Base-by-base conservation (phyloP, 2,329 filamentous ascomycete species). In the Teratosphaeria nubilosa region DNA sequence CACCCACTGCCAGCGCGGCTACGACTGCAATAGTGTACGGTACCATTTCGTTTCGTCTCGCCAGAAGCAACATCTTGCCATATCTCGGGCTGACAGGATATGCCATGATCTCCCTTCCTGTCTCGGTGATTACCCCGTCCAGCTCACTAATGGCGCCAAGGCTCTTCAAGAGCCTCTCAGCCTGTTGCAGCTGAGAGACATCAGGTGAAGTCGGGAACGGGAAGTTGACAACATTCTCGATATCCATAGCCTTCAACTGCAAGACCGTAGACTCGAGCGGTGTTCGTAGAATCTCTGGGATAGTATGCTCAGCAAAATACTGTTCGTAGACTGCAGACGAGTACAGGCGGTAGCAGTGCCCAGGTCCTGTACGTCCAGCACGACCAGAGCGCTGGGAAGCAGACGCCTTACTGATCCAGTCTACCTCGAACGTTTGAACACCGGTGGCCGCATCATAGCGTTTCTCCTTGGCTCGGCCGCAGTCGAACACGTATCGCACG, bases 381-480 rank as follows among this genome's bases (percentile, higher is more conserved):
- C 94, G 90, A 75, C 94, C 94, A 59, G 90, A 85, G 71, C 94
- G 83, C 74, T 99, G 94, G 64, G 86, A 88, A 7, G 94, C 92
- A 71, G 90, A 95, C 30, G 94, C 94, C 76, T 99, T 97, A 76
- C 91, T 96, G 70, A 97, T 95, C 90, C 92, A 99, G 48, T 88
- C 87, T 56, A 99, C 84, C 66, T 96, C 88, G 70, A 96, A 99
- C 69, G 88, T 96, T 71, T 99, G 94, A 0, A 99, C 92, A 3
- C 92, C 92, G 9, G 88, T 96, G 11, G 83, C 77, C n/a, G 84
- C 81, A 70, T 97, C 89, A 68, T 94, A 97, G 59, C 86, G 88
- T 62, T 92, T 87, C 72, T 96, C 91, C 73, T 99, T 99, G 37
- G 89, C 87, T 54, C 95, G 82, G 34, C 94, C 94, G 64, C 89